phyloP scores from a whole-genome alignment of 768 basidiomycete genomes.

The Mycena chlorophos region DNA sequence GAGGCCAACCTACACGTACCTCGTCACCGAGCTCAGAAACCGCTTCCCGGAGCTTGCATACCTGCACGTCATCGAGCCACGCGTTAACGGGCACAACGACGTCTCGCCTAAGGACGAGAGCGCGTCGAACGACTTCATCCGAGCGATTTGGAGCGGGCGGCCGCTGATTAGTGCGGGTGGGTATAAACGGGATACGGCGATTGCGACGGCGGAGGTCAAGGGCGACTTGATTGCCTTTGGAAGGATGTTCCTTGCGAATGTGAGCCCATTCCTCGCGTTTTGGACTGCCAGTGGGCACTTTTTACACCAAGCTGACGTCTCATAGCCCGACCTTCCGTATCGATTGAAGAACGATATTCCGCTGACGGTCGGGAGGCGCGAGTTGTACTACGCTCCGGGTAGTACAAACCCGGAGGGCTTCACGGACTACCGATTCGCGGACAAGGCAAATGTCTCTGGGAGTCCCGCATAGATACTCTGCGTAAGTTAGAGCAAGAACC shows the following conservation, averaged over 20 bases:
- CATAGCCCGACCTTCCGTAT: slow-evolving; percentile 20
- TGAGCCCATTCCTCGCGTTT: neutral
- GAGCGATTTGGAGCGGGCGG: slow-evolving; percentile 37
- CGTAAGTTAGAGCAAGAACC: too few relatives aligned
- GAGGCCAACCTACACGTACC: slow-evolving; percentile 43
- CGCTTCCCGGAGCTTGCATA: slow-evolving; percentile 44
- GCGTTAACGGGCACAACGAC: slow-evolving; percentile 18
- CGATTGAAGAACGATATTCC: slow-evolving; percentile 12
- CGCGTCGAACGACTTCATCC: slow-evolving; percentile 37
- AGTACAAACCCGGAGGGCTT: slow-evolving; percentile 12
- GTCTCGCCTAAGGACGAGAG: neutral
- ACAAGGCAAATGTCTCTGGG: neutral
- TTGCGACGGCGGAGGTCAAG: slow-evolving; percentile 31
- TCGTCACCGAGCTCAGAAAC: slow-evolving; percentile 37
- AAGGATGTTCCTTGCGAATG: neutral
- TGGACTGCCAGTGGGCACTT: neutral
- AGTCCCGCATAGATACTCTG: too few relatives aligned
- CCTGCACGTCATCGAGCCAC: slow-evolving; percentile 44
- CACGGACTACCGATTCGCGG: slow-evolving; percentile 21
- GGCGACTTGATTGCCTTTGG: slow-evolving; percentile 27
- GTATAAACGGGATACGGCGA: slow-evolving; percentile 32
- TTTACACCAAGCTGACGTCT: neutral
- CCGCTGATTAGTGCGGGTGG: slow-evolving; percentile 38
- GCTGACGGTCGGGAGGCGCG: slow-evolving; percentile 8
- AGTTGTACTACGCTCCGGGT: slow-evolving; percentile 9